These are phyloP conservation scores for Aspergillus quadrilineatus DNA, from an alignment of 2,329 filamentous ascomycete genomes.

Conservation along the genomic window DNA sequence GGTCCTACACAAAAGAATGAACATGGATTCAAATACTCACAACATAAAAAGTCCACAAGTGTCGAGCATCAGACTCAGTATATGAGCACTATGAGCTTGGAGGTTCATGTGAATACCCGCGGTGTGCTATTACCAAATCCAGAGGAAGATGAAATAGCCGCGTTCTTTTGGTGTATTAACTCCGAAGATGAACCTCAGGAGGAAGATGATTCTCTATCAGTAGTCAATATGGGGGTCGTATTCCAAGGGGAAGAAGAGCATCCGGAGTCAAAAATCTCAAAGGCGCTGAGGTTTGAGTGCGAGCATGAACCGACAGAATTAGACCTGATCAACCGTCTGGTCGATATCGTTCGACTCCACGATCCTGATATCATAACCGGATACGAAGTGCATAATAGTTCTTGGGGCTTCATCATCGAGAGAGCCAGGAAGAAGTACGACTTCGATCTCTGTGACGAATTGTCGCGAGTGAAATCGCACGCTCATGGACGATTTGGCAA, in stretches of 20 bases:
- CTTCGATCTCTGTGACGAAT: conserved; percentile 84
- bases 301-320: conserved; percentile 76
- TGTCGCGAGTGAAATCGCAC: conserved; percentile 82
- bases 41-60: conserved; percentile 70
- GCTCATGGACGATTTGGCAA: conserved; percentile 82
- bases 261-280: conserved; percentile 61
- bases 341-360: conserved; percentile 76
- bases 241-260: conserved; percentile 64
- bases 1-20: conserved; percentile 80
- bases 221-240: conserved; percentile 67
- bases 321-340: conserved; percentile 78
- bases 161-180: conserved; percentile 87
- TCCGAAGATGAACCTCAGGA: conserved; percentile 64
- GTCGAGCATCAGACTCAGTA: conserved; percentile 84
- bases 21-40: conserved; percentile 82
- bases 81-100: conserved; percentile 95
- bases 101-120: conserved; percentile 86
- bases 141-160: conserved; percentile 82
- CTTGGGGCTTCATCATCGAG: conserved; percentile 95
- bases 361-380: conserved; percentile 94
- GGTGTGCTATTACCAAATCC: conserved; percentile 81
- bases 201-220: conserved; percentile 49
- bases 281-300: conserved; percentile 63
- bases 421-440: conserved; percentile 82
- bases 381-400: conserved; percentile 89